Percentiles rank a stretch among this genome's conserved stretches.
Conservation (phyloP, 345 rosid genomes). For the Nephelium lappaceum region DNA sequence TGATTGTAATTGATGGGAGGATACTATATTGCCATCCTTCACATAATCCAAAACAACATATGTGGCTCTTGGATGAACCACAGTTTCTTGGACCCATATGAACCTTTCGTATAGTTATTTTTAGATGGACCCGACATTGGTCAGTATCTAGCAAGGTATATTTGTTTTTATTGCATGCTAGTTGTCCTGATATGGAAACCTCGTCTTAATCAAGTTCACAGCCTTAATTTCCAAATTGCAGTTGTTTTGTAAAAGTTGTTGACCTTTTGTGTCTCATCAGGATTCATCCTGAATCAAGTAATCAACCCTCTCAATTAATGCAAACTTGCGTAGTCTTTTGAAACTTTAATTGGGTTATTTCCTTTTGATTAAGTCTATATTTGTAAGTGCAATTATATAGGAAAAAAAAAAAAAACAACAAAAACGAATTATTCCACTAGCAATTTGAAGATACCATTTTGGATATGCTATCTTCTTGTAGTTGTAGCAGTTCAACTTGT, state of each 20-base stretch:
- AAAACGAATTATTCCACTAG: not conserved
- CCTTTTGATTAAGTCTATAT: too few relatives aligned
- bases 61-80: not conserved
- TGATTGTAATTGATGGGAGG: not conserved
- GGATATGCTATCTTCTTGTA: not conserved
- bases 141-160: not conserved
- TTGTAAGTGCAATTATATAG: too few relatives aligned
- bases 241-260: too few relatives aligned
- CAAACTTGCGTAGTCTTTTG: too few relatives aligned
- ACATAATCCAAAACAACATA: not conserved
- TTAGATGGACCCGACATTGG: not conserved
- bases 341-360: not conserved
- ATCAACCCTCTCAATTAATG: not conserved
- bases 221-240: not conserved
- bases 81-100: not conserved
- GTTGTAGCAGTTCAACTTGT: too few relatives aligned
- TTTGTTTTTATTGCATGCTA: not conserved
- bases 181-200: not conserved
- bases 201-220: constrained; percentile 3
- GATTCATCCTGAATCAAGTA: not conserved
- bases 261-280: too few relatives aligned
- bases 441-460: not conserved
- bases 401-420: too few relatives aligned
- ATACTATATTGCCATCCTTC: not conserved
- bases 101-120: not conserved